These are phyloP conservation scores for Ophiostoma populinum DNA, from an alignment of 2,329 filamentous ascomycete genomes.

Conservation along the genomic window DNA sequence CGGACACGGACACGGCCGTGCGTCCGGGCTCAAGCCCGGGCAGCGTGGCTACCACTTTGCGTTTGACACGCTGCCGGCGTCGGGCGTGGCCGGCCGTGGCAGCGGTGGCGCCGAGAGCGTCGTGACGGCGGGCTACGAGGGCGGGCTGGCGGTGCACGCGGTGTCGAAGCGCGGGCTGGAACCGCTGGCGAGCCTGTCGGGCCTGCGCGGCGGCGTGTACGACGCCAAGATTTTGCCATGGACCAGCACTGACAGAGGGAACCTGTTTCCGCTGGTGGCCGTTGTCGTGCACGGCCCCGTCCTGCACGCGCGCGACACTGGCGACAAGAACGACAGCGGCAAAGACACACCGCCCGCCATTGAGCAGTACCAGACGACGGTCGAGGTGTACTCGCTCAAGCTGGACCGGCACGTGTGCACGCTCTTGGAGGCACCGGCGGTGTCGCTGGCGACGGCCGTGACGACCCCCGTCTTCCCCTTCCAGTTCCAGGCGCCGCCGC, in stretches of 20 bases:
- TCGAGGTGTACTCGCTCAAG: conserved; percentile 74
- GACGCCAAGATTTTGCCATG: conserved; percentile 71
- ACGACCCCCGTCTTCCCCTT: conserved; percentile 49
- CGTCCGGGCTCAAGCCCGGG: conserved; percentile 39
- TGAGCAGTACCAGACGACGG: conserved; percentile 64
- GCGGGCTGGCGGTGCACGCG: conserved; percentile 58
- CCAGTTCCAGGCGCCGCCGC: conserved; percentile 48
- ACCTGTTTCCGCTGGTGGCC: conserved; percentile 56
- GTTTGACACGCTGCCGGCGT: conserved; percentile 53
- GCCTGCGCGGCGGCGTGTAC: conserved; percentile 62
- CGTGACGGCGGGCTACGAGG: conserved; percentile 63
- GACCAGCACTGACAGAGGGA: conserved; percentile 33
- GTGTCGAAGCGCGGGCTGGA: conserved; percentile 58
- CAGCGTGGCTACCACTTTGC: conserved; percentile 63
- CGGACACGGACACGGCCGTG: too few relatives aligned
- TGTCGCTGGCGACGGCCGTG: conserved; percentile 39
- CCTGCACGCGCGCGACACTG: conserved; percentile 23
- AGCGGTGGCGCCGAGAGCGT: conserved; percentile 39
- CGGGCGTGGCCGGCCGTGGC: conserved; percentile 12
- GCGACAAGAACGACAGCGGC: too few relatives aligned
- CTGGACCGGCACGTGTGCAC: conserved; percentile 56
- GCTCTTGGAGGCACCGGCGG: conserved; percentile 52
- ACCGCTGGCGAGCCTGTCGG: conserved; percentile 52
- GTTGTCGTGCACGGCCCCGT: conserved; percentile 67
- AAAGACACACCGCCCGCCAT: too few relatives aligned